Evolutionary conservation across 2,329 filamentous ascomycete species (phyloP).

Genomic region (Furcasterigmium sp.): DNA sequence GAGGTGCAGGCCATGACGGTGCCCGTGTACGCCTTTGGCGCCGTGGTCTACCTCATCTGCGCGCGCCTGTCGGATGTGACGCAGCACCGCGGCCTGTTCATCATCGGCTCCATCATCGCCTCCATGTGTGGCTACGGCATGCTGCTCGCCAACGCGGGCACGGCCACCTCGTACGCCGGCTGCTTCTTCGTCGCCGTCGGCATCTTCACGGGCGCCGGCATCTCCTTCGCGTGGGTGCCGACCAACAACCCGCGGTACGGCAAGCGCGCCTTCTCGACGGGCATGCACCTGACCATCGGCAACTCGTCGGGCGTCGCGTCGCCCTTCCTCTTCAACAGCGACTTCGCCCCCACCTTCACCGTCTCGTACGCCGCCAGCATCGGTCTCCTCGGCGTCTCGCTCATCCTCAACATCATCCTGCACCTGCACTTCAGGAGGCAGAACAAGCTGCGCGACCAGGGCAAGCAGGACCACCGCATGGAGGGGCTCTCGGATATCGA

Average conservation of each 20-base stretch:
- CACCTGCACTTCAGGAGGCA: slow-evolving; percentile 22
- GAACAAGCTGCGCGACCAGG: slow-evolving; percentile 28
- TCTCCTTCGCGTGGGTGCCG: slow-evolving; percentile 35
- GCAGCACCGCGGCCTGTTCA: slow-evolving; percentile 51
- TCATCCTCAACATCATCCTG: slow-evolving; percentile 19
- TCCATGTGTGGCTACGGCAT: slow-evolving; percentile 55
- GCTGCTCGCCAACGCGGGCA: slow-evolving; percentile 47
- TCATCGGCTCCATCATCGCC: slow-evolving; percentile 40
- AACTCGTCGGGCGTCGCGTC: slow-evolving; percentile 61
- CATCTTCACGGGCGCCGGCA: slow-evolving; percentile 36
- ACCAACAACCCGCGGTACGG: slow-evolving; percentile 59
- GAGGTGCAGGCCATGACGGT: slow-evolving; percentile 64
- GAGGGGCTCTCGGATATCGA: slow-evolving; percentile 34
- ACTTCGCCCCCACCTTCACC: slow-evolving; percentile 26
- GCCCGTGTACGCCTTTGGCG: slow-evolving; percentile 61
- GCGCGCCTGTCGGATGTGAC: slow-evolving; percentile 55
- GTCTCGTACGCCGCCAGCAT: slow-evolving; percentile 47
- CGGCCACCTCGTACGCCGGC: slow-evolving; percentile 56
- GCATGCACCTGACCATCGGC: slow-evolving; percentile 55
- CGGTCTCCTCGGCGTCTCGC: slow-evolving; percentile 34
- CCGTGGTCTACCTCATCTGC: slow-evolving; percentile 51
- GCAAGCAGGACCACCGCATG: slow-evolving; percentile 30
- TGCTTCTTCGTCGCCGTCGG: slow-evolving; percentile 47
- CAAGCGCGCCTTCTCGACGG: slow-evolving; percentile 57
- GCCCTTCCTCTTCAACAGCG: slow-evolving; percentile 47